A percentile compares a stretch with the other conserved stretches of the same genome.
Conservation (phyloP, 805 yeast genomes). For the Kockiozyma suomiensis region DNA sequence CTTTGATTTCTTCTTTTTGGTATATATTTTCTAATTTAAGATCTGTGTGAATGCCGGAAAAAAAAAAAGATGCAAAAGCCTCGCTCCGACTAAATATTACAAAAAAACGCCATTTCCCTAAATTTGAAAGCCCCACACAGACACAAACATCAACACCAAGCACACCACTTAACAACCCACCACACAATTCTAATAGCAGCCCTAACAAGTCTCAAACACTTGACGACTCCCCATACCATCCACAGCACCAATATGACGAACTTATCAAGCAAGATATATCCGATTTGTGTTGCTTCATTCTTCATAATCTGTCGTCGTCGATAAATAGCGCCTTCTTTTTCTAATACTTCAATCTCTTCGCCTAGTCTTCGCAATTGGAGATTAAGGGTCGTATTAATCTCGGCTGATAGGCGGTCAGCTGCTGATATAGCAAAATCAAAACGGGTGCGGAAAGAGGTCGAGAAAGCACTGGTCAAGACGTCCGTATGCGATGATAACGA, state of each 20-base stretch:
- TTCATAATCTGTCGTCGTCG: slow-evolving; percentile 17
- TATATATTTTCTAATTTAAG: too few relatives aligned
- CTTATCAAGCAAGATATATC: slow-evolving; percentile 26
- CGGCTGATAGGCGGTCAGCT: slow-evolving; percentile 28
- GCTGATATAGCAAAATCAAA: slow-evolving; percentile 30
- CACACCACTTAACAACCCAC: slow-evolving; percentile 4
- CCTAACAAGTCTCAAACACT: slow-evolving; percentile 15
- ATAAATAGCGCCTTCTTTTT: slow-evolving; percentile 14
- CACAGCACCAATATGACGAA: slow-evolving; percentile 20
- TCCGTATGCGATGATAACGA: slow-evolving; percentile 10
- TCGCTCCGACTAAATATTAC: too few relatives aligned
- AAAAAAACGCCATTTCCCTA: neutral
- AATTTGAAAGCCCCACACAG: neutral
- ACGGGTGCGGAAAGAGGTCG: slow-evolving; percentile 18
- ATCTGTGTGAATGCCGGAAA: too few relatives aligned
- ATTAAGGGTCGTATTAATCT: slow-evolving; percentile 21
- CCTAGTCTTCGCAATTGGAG: slow-evolving; percentile 17
- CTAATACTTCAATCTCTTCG: slow-evolving; percentile 20
- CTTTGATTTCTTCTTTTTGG: too few relatives aligned
- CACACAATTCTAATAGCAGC: slow-evolving; percentile 4
- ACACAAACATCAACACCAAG: slow-evolving; percentile 14
- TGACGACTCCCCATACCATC: slow-evolving; percentile 33
- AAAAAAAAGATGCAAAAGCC: neutral
- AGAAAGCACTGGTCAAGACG: slow-evolving; percentile 9
- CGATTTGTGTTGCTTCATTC: slow-evolving; percentile 10